Conservation (phyloP, 768 basidiomycete genomes). For the Collybiopsis luxurians region DNA sequence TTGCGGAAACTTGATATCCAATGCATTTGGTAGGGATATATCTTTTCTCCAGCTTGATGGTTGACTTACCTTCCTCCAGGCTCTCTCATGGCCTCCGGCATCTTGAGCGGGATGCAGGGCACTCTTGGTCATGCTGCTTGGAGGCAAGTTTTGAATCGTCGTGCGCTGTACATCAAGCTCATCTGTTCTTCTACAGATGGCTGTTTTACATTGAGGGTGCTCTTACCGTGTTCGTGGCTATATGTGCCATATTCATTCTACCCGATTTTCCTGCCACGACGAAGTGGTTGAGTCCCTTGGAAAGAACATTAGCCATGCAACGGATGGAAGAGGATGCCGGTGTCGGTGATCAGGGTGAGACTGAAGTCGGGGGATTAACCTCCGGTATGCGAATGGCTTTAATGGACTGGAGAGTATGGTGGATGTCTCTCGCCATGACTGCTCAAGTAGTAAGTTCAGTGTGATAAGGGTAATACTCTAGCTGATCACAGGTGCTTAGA, state of each 20-base stretch:
- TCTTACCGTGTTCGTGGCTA: slow-evolving; percentile 41
- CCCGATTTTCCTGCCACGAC: slow-evolving; percentile 45
- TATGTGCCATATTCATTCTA: slow-evolving; percentile 43
- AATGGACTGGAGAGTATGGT: slow-evolving; percentile 84
- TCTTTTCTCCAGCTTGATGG: not conserved
- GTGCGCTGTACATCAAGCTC: slow-evolving; percentile 11
- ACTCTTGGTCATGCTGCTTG: slow-evolving; percentile 48
- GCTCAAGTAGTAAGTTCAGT: slow-evolving; percentile 41
- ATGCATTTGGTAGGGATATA: slow-evolving; percentile 43
- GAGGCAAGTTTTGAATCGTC: slow-evolving; percentile 31
- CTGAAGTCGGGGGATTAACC: slow-evolving; percentile 30
- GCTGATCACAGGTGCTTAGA: not conserved
- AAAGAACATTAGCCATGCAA: slow-evolving; percentile 38
- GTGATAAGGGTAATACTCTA: too few relatives aligned
- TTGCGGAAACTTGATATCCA: slow-evolving; percentile 50
- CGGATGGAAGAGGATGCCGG: slow-evolving; percentile 67
- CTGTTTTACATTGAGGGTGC: slow-evolving; percentile 47
- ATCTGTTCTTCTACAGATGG: slow-evolving; percentile 28
- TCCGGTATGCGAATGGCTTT: slow-evolving; percentile 62
- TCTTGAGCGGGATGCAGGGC: slow-evolving; percentile 46
- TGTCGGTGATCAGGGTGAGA: slow-evolving; percentile 46
- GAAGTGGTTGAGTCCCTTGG: slow-evolving; percentile 32
- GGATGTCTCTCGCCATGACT: slow-evolving; percentile 62
- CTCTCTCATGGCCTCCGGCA: slow-evolving; percentile 45
- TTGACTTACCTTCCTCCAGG: not conserved